Evolutionary conservation across 2,329 filamentous ascomycete species (phyloP).

Genomic region (Diaporthe sp.): DNA sequence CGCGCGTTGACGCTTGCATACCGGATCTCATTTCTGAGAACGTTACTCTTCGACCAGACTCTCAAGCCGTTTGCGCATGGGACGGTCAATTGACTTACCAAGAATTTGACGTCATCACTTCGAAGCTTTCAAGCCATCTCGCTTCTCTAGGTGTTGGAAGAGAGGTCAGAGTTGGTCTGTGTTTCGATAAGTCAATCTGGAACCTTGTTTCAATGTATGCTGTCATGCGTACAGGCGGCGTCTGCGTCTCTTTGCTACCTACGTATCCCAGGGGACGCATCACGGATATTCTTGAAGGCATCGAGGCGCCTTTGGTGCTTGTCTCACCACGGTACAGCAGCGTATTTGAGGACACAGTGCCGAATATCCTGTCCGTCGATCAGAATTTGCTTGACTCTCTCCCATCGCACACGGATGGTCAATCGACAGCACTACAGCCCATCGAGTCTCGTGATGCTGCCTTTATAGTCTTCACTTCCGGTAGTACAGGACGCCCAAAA

Average conservation of each 20-base stretch:
- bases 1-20: background rate
- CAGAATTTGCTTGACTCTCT: background rate
- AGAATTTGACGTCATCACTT: slow-evolving; percentile 44
- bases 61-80: slow-evolving; percentile 45
- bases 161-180: slow-evolving; percentile 50
- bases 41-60: slow-evolving; percentile 37
- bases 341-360: background rate
- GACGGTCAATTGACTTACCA: slow-evolving; percentile 48
- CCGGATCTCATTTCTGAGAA: background rate
- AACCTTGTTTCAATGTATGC: background rate
- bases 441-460: slow-evolving; percentile 28
- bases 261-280: background rate
- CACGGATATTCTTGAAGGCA: background rate
- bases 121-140: slow-evolving; percentile 44
- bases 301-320: background rate
- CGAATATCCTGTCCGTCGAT: background rate
- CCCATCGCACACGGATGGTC: background rate
- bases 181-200: slow-evolving; percentile 13
- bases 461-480: slow-evolving; percentile 64
- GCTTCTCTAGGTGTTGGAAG: slow-evolving; percentile 44
- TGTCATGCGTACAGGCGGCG: background rate
- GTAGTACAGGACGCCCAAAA: slow-evolving; percentile 63
- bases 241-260: background rate
- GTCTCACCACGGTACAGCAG: background rate
- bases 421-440: background rate